Base-by-base conservation (phyloP, 2,329 filamentous ascomycete genomes). In the Talaromyces albobiverticillius region DNA sequence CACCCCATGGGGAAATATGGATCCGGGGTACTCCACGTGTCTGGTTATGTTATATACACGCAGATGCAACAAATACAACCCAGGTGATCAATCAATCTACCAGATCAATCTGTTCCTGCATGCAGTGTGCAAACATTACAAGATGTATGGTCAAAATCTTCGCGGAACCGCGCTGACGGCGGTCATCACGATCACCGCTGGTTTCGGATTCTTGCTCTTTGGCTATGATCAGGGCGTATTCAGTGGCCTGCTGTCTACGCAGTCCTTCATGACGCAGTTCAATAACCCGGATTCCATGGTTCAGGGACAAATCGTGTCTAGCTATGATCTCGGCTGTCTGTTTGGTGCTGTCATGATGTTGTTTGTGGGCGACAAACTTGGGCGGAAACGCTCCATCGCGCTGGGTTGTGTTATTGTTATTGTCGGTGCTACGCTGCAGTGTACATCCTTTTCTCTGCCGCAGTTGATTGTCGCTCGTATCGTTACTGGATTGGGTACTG, bases 401-500 rank as follows among this genome's bases (percentile, higher is more conserved):
- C 29, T 58, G 23, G 62, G 60, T 9, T 61, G 60, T 29, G 26
- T 34, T 5, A 46, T 61, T 11, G 20, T 62, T 20, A 46, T 55
- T n/a, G 36, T 63, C 16, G 62, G 62, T 13, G 61, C 42, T 16
- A 46, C 53, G 2, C 18, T 63, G 3, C 62, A 64, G 53, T 53
- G 60, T 2, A 42, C 61, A 10, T 49, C 62, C 2, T 61, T 50
- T 41, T 41, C 52, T n/a, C 46, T 58, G 4, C 45, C 50, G 10
- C 53, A 59, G 14, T 36, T 78, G 66, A 74, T 77, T 49, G 70
- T 75, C 10, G 75, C 74, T 0, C 68, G 77, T 1, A 67, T 79
- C 22, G 67, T 79, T 16, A 71, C 71, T 6, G 76, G 76, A 2
- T 49, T 79, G 3, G 77, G 77, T 2, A 77, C 71, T 42, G 74